phyloP scores from a whole-genome alignment of 352 stramenopile genomes.

The Phytophthora sojae region DNA sequence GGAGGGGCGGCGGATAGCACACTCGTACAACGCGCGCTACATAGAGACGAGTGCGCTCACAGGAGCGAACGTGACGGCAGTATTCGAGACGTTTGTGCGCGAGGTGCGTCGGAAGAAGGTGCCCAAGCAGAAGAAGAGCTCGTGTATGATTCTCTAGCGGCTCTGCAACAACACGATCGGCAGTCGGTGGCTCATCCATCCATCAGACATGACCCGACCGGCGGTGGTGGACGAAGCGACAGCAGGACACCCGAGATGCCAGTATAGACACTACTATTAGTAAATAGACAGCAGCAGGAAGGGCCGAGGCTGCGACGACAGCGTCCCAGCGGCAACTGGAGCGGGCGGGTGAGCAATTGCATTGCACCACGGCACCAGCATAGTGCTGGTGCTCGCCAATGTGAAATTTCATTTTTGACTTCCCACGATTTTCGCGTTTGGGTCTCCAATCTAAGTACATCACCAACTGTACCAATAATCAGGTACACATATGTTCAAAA shows the following conservation, averaged over 20 bases:
- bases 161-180: background rate
- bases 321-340: constrained; percentile 15
- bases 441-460: background rate
- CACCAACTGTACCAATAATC: background rate
- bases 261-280: constrained; percentile 47
- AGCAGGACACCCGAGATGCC: constrained; percentile 25
- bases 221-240: constrained; percentile 13
- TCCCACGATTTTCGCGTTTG: background rate
- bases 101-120: constrained; percentile 86
- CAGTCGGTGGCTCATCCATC: too few relatives aligned
- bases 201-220: background rate
- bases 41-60: constrained; percentile 90
- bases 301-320: constrained; percentile 10
- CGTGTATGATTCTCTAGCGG: constrained; percentile 73
- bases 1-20: constrained; percentile 83
- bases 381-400: constrained; percentile 18
- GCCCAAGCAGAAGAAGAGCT: constrained; percentile 78
- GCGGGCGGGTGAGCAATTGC: constrained; percentile 15
- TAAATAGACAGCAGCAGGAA: constrained; percentile 46
- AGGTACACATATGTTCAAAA: constrained; percentile 20
- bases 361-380: constrained; percentile 8
- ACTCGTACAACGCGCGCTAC: constrained; percentile 88
- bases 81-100: constrained; percentile 90
- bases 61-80: constrained; percentile 83
- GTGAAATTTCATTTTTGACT: constrained; percentile 42